phyloP scores from a whole-genome alignment of 2,329 filamentous ascomycete genomes.

The Trichoderma pleuroti region DNA sequence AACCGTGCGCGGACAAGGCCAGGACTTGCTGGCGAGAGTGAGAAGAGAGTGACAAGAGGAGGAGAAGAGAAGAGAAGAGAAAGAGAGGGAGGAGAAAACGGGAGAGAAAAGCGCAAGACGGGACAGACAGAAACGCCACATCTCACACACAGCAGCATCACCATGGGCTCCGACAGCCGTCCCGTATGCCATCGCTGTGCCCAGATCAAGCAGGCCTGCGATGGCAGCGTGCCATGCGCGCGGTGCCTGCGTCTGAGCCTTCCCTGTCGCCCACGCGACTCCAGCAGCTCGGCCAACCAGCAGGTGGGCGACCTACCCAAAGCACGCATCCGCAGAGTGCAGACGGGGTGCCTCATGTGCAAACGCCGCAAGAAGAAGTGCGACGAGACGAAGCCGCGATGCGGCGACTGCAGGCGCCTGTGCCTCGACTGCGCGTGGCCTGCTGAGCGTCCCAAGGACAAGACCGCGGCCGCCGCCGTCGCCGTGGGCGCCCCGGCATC shows the following conservation, averaged over 20 bases:
- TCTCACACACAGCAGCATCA: not conserved
- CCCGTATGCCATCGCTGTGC: slow-evolving; percentile 35
- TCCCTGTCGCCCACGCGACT: slow-evolving; percentile 31
- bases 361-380: slow-evolving; percentile 48
- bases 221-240: slow-evolving; percentile 33
- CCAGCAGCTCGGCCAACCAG: slow-evolving; percentile 18
- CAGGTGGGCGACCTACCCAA: slow-evolving; percentile 28
- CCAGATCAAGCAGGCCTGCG: slow-evolving; percentile 37
- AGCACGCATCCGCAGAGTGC: slow-evolving; percentile 33
- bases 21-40: not conserved
- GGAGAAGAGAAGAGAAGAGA: not conserved
- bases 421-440: slow-evolving; percentile 36
- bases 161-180: slow-evolving; percentile 30
- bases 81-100: not conserved
- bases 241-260: slow-evolving; percentile 34
- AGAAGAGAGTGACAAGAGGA: not conserved
- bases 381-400: slow-evolving; percentile 43
- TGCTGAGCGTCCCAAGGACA: slow-evolving; percentile 24
- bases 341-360: slow-evolving; percentile 44
- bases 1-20: not conserved
- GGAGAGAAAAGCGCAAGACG: not conserved
- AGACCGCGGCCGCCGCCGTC: not conserved
- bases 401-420: slow-evolving; percentile 36
- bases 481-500: not conserved
- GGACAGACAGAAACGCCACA: not conserved